Base-by-base conservation (phyloP, 805 yeast genomes). In the Starmerella bombicola region DNA sequence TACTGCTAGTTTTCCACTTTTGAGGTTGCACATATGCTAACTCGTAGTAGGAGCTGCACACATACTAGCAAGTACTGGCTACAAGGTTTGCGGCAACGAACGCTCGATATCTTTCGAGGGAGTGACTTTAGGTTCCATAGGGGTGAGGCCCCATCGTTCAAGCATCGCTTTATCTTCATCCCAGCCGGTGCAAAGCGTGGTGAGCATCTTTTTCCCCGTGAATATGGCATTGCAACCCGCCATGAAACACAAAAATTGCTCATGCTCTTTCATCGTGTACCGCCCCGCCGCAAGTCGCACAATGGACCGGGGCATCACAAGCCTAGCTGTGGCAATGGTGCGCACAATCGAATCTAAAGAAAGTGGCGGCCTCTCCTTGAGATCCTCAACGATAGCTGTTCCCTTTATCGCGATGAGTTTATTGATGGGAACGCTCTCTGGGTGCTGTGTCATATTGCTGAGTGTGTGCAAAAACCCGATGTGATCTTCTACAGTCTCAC, bases 111-210 rank as follows among this genome's bases (percentile, higher is more conserved):
- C 28, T 13, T 24, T 9, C 12, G 28, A 9, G 18, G 32, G 17
- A 17, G 32, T 8, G 20, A 31, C 26, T 15, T 13, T 19, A 22
- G 42, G 42, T 32, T 35, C 40, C 50, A 47, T 47, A 6, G 48
- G 49, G 10, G 26, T 22, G 51, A 76, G 50, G 0, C 91, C 91
- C 86, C 86, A 80, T 51, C 69, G 73, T 5, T 60, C 55, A 23
- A 80, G 61, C 83, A 80, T 73, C 7, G 59, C 68, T 43, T 69
- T 78, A 55, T 80, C 91, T 52, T 79, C 86, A 34, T 80, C 83
- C 86, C 88, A 80, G 5, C 84, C 85, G 50, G 73, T 77, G 56
- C 88, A 80, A 74, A 76, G 73, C 3, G 91, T 81, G 2, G 91
- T 80, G 42, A 80, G 62, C 88, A 80, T 80, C 49, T 70, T 73